A percentile compares a stretch with the other conserved stretches of the same genome.
Conservation (phyloP, 2,329 filamentous ascomycete genomes). For the Sporothrix protearum region DNA sequence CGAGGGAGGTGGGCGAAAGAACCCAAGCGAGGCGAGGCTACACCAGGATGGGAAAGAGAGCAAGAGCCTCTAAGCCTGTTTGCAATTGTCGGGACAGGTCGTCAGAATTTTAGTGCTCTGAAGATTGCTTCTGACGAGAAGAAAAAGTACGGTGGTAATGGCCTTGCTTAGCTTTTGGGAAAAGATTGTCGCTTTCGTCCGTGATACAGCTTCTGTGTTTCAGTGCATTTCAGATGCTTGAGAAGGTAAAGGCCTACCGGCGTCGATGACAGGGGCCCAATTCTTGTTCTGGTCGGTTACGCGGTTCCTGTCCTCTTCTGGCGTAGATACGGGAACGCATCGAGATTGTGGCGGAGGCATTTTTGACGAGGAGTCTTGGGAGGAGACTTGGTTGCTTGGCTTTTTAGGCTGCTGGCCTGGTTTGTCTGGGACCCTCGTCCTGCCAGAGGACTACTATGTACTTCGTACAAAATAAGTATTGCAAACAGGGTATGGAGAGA, state of each 20-base stretch:
- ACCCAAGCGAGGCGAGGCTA: conserved; percentile 11
- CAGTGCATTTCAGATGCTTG: background rate
- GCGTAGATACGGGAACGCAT: conserved; percentile 20
- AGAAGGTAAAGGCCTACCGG: background rate
- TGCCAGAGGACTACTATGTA: background rate
- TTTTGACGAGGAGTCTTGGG: background rate
- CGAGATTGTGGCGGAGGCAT: conserved; percentile 15
- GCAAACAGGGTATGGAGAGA: background rate
- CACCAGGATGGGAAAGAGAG: conserved; percentile 5
- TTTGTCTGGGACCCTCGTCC: background rate
- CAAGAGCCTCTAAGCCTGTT: background rate
- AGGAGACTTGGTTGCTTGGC: background rate
- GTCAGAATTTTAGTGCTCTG: background rate
- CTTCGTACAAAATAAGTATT: background rate
- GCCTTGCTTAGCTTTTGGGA: background rate
- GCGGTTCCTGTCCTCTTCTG: background rate
- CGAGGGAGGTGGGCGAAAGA: background rate
- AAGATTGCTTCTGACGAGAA: background rate
- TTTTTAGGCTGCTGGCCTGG: background rate
- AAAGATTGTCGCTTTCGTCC: background rate
- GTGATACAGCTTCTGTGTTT: background rate
- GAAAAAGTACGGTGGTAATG: background rate
- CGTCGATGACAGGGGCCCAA: background rate
- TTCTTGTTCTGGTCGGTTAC: background rate
- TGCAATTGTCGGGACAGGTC: background rate